Evolutionary conservation across 1,139 yeast species (phyloP), one percentile per base, ranked within the genome.

Genomic region (Saccharomyces hybrid): DNA sequence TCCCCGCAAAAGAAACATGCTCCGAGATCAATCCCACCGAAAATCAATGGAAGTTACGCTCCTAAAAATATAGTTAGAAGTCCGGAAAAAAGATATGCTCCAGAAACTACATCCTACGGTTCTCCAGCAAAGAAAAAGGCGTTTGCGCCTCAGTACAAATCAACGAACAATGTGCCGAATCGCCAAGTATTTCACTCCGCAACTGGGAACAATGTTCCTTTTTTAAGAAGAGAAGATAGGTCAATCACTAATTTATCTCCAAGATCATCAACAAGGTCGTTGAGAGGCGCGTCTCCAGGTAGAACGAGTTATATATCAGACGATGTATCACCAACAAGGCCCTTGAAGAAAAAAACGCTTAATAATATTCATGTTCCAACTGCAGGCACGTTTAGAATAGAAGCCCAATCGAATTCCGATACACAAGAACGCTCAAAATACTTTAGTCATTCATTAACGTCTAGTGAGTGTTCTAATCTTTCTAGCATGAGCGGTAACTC

Each of bases 71-170:
- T 4, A 11, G 25, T 38, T 38, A 38, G 11, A 20, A 49, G 48
- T 49, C 47, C 51, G 5, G 34, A 49, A 28, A 49, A 41, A 49
- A 49, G 46, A 5, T 49, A 49, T 26, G 51, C 51, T 28, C 51
- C 51, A 42, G 30, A 38, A 23, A 16, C 27, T 27, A 27, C 34
- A 27, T 25, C 38, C 4, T 20, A 20, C 23, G 23, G 23, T 20
- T 20, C 23, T 20, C 4, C 4, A 20, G 23, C 23, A 20, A 20
- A 20, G 23, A 20, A 20, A 20, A 20, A 20, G 23, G 23, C 14
- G 26, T 49, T 5, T 28, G 51, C 51, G 4, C 51, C 51, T 9
- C 44, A 20, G 11, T 38, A 38, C 25, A 5, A 1, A 11, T 16
- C 26, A 38, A 38, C 25, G 11, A 38, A 16, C 11, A 20, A 5